A percentile compares a stretch with the other conserved stretches of the same genome.
Evolutionary conservation across 2,329 filamentous ascomycete genomes (phyloP).

Genomic region (Nemania sp.): DNA sequence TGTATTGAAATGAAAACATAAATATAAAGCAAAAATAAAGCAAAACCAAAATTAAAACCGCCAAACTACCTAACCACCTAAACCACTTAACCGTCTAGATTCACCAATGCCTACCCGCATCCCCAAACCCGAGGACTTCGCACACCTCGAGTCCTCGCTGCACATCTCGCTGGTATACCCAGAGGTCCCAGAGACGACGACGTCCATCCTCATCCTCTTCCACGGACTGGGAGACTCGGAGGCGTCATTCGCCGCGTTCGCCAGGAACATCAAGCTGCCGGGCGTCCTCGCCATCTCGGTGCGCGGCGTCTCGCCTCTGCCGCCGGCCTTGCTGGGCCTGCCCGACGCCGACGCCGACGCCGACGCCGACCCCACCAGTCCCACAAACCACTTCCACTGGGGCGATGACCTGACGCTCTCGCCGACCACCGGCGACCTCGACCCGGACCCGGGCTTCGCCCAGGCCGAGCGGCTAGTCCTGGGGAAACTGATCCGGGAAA

Average conservation of each 20-base stretch:
- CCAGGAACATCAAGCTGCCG: conserved; percentile 70
- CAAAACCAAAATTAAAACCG: too few species aligned
- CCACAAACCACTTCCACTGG: conserved; percentile 60
- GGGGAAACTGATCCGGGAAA: conserved; percentile 54
- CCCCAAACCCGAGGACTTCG: conserved; percentile 56
- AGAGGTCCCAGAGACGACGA: conserved; percentile 63
- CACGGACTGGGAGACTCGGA: conserved; percentile 84
- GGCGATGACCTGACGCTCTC: conserved; percentile 67
- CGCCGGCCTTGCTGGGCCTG: conserved; percentile 65
- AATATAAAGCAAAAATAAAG: too few species aligned
- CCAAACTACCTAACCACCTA: too few species aligned
- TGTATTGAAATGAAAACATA: too few species aligned
- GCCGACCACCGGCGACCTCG: conserved; percentile 55
- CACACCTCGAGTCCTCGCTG: conserved; percentile 47
- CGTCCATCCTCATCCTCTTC: conserved; percentile 78
- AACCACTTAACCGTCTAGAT: too few species aligned
- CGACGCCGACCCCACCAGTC: conserved; percentile 29
- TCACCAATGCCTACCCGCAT: conserved; percentile 54
- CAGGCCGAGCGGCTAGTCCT: conserved; percentile 53
- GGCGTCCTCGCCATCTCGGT: conserved; percentile 77
- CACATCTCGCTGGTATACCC: conserved; percentile 55
- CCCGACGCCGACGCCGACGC: conserved; percentile 30
- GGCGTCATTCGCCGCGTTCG: conserved; percentile 69
- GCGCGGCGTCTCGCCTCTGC: conserved; percentile 71
- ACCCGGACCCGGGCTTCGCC: conserved; percentile 65